Evolutionary conservation across 2,329 filamentous ascomycete genomes (phyloP).

Genomic region (Fusarium pininemorale): DNA sequence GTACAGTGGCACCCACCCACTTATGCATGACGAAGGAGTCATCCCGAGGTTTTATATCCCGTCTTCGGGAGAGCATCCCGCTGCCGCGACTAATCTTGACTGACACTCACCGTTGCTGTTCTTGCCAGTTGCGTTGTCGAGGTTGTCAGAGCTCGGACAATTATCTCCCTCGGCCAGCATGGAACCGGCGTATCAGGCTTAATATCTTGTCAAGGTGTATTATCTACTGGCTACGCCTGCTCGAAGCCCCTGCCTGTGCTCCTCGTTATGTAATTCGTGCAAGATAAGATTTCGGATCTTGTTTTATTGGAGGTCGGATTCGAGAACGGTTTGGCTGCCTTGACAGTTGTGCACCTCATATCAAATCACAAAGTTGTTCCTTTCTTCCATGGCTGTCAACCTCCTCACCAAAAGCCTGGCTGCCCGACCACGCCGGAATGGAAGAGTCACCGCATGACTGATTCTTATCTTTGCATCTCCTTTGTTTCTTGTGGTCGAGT

Average conservation of each 20-base stretch:
- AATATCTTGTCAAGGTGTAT: neutral
- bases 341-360: neutral
- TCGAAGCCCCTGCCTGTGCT: neutral
- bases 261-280: neutral
- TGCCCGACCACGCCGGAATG: neutral
- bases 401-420: neutral
- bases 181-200: constrained; percentile 15
- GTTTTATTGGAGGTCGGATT: neutral
- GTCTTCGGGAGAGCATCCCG: constrained; percentile 27
- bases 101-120: neutral
- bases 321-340: neutral
- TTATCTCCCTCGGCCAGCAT: neutral
- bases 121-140: neutral
- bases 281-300: neutral
- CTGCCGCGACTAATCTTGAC: constrained; percentile 17
- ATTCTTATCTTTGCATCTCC: neutral
- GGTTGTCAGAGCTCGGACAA: neutral
- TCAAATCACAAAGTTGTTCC: neutral
- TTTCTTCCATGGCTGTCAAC: neutral
- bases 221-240: constrained; percentile 8
- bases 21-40: constrained; percentile 28
- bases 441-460: neutral
- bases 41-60: constrained; percentile 23
- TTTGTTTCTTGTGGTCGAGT: neutral
- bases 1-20: constrained; percentile 34